Evolutionary conservation across 306 rosid genomes (phyloP).

Genomic region (Crataegus laevigata): DNA sequence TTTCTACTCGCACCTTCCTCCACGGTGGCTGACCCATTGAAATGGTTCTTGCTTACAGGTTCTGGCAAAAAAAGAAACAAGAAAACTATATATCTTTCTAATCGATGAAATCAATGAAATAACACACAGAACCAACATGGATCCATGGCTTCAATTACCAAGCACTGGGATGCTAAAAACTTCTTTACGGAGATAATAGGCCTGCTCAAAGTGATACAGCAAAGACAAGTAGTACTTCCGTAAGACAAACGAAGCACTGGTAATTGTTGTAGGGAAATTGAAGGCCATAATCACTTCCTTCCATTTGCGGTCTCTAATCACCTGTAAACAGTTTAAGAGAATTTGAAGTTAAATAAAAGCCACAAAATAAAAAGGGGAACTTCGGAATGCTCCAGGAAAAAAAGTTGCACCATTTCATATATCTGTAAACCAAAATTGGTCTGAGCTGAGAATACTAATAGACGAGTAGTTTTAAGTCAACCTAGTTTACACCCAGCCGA

Average conservation of each 20-base stretch:
- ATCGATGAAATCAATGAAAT: constrained; percentile 2
- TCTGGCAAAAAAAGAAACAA: constrained; percentile 26
- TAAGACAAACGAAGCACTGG: constrained; percentile 67
- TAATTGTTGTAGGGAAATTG: constrained; percentile 56
- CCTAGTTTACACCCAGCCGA: background rate
- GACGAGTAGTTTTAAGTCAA: background rate
- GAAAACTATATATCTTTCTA: background rate
- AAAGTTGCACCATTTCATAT: background rate
- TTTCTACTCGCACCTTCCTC: constrained; percentile 31
- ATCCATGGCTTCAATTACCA: constrained; percentile 33
- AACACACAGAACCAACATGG: background rate
- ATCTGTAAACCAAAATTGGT: background rate
- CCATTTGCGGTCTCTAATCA: constrained; percentile 71
- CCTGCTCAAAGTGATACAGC: constrained; percentile 88
- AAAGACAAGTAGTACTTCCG: constrained; percentile 62
- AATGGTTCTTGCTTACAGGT: constrained; percentile 21
- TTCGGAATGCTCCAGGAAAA: background rate
- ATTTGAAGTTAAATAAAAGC: background rate
- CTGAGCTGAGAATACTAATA: background rate
- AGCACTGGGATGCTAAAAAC: constrained; percentile 21
- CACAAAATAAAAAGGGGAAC: background rate
- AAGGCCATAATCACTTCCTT: constrained; percentile 56
- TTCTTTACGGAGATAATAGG: constrained; percentile 58
- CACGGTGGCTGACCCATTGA: constrained; percentile 16
- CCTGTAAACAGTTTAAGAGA: constrained; percentile 37